Evolutionary conservation across 2,329 filamentous ascomycete genomes (phyloP).

Genomic region (Fusarium pseudocircinatum): DNA sequence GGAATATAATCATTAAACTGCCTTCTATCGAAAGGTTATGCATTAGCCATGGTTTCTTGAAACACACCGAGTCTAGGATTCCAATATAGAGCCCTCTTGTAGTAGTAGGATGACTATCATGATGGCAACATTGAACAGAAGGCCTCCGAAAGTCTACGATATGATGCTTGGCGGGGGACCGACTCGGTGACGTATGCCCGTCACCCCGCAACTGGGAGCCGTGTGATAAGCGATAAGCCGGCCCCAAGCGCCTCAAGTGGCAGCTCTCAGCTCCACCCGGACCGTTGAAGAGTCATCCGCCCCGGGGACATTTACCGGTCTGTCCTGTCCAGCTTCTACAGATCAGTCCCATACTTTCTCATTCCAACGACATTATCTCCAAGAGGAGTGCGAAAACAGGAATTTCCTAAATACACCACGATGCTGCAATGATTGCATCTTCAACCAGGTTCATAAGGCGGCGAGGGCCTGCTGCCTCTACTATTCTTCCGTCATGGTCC

Average conservation of each 20-base stretch:
- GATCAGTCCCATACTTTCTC: background rate
- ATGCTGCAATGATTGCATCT: conserved; percentile 40
- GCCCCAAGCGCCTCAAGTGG: conserved; percentile 21
- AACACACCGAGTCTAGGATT: background rate
- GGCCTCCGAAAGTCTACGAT: background rate
- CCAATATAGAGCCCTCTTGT: background rate
- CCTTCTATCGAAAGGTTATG: background rate
- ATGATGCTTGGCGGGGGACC: conserved; percentile 13
- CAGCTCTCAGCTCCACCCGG: conserved; percentile 14
- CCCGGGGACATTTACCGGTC: background rate
- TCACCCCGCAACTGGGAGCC: conserved; percentile 23
- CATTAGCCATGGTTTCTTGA: background rate
- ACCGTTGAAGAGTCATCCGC: conserved; percentile 29
- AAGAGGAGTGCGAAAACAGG: background rate
- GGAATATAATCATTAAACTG: conserved; percentile 14
- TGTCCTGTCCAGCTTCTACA: background rate
- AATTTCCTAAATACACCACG: background rate
- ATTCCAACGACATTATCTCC: background rate
- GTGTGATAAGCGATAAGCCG: conserved; percentile 35
- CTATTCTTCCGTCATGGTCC: conserved; percentile 8
- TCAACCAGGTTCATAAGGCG: conserved; percentile 37
- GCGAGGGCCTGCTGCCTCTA: conserved; percentile 25
- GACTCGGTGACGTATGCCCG: conserved; percentile 32
- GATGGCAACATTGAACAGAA: background rate
- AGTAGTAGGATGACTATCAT: background rate